phyloP scores from a whole-genome alignment of 2,329 filamentous ascomycete genomes.

The Pseudogymnoascus sp. region DNA sequence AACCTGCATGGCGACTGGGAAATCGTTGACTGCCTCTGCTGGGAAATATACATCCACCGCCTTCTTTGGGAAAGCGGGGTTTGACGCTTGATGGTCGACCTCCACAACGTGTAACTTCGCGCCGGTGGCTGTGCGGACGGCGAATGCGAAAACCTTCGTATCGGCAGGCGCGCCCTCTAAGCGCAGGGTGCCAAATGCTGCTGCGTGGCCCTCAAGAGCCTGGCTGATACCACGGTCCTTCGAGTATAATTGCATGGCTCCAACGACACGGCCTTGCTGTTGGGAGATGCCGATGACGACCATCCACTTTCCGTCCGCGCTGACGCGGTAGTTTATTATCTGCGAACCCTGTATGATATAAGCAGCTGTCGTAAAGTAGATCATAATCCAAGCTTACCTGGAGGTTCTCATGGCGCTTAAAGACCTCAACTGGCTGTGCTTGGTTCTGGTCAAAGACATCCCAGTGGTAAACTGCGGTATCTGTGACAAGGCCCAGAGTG shows the following conservation, averaged over 20 bases:
- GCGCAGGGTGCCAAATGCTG: slow-evolving; percentile 83
- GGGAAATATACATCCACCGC: slow-evolving; percentile 98
- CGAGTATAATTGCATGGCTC: slow-evolving; percentile 95
- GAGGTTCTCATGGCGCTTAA: slow-evolving; percentile 89
- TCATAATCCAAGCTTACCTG: slow-evolving; percentile 50
- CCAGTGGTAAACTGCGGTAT: slow-evolving; percentile 92
- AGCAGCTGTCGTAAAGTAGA: slow-evolving; percentile 13
- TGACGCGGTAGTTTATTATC: slow-evolving; percentile 99
- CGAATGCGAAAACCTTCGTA: slow-evolving; percentile 95
- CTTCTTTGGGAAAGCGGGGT: slow-evolving; percentile 89
- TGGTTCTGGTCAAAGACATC: slow-evolving; percentile 85
- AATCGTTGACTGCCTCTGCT: slow-evolving; percentile 89
- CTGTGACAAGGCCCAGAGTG: slow-evolving; percentile 83
- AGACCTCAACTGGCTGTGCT: slow-evolving; percentile 77
- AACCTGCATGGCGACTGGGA: slow-evolving; percentile 95
- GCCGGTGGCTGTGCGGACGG: slow-evolving; percentile 79
- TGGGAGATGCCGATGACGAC: slow-evolving; percentile 94
- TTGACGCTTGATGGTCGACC: slow-evolving; percentile 85
- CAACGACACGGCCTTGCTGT: slow-evolving; percentile 86
- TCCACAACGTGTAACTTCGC: slow-evolving; percentile 97
- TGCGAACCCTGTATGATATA: slow-evolving; percentile 67
- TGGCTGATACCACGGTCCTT: slow-evolving; percentile 95
- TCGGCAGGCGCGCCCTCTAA: slow-evolving; percentile 84
- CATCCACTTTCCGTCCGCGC: slow-evolving; percentile 96
- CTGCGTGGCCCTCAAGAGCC: slow-evolving; percentile 94